These are phyloP conservation scores for Moesziomyces sp. DNA, from an alignment of 1,284 basidiomycete species.

Conservation along the genomic window DNA sequence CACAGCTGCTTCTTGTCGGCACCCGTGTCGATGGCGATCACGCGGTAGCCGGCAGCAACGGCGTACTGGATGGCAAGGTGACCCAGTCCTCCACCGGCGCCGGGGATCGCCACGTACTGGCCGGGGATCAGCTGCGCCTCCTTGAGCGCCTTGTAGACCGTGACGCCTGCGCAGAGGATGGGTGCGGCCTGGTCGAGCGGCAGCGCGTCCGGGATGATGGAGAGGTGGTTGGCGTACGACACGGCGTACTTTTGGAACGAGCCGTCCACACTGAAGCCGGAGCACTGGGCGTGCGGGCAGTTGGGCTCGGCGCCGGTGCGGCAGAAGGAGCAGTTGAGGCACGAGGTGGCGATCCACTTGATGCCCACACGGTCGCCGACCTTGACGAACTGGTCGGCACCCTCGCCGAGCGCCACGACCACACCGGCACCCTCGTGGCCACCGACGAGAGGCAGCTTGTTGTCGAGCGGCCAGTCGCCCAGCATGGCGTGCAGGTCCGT, in stretches of 20 bases:
- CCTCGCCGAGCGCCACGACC: slow-evolving; percentile 80
- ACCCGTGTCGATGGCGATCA: slow-evolving; percentile 83
- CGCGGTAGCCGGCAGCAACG: slow-evolving; percentile 71
- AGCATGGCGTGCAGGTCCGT: slow-evolving; percentile 57
- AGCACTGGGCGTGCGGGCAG: slow-evolving; percentile 35
- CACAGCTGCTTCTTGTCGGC: slow-evolving; percentile 79
- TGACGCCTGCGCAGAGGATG: slow-evolving; percentile 80
- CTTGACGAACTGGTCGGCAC: slow-evolving; percentile 73
- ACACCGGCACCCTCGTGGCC: slow-evolving; percentile 79
- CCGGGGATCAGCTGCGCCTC: slow-evolving; percentile 76
- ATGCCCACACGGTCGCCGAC: slow-evolving; percentile 85
- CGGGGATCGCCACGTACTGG: slow-evolving; percentile 83
- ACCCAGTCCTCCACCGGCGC: slow-evolving; percentile 77
- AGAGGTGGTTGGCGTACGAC: slow-evolving; percentile 77
- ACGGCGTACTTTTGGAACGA: slow-evolving; percentile 80
- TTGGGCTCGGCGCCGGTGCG: slow-evolving; percentile 77
- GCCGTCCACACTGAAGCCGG: slow-evolving; percentile 78
- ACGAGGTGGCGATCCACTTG: slow-evolving; percentile 75
- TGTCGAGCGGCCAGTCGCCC: slow-evolving; percentile 67
- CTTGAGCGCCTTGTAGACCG: slow-evolving; percentile 86
- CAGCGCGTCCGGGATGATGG: slow-evolving; percentile 70
- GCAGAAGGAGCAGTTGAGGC: slow-evolving; percentile 79
- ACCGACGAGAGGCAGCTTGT: slow-evolving; percentile 80
- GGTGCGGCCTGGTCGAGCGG: slow-evolving; percentile 79
- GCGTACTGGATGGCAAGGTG: slow-evolving; percentile 61